Evolutionary conservation across 139 green algal species (phyloP).

Genomic region (Diplosphaera chodatii): DNA sequence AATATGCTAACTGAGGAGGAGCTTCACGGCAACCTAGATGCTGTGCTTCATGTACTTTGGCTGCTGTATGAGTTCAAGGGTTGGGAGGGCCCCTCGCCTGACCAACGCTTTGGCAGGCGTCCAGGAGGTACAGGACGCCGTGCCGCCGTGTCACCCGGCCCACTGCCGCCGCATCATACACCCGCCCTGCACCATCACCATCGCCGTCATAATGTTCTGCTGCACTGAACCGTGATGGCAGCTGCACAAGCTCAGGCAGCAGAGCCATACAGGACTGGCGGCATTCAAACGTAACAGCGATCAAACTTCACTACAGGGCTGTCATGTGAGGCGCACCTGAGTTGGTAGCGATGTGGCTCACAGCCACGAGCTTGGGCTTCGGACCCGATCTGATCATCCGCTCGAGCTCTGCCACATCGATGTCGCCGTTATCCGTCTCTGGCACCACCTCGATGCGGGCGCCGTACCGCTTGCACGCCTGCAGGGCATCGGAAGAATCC

Average conservation of each 20-base stretch:
- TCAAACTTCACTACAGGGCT: no score
- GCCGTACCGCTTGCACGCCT: conserved; percentile 32
- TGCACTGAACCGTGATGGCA: no score
- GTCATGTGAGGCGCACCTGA: conserved; percentile 28
- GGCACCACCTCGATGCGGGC: conserved; percentile 42
- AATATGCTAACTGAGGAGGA: no score
- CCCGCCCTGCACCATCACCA: conserved; percentile 33
- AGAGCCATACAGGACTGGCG: no score
- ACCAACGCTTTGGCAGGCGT: conserved; percentile 64
- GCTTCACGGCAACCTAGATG: no score
- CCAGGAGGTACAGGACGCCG: conserved; percentile 59
- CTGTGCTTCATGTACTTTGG: no score
- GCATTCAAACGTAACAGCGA: no score
- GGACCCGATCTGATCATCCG: conserved; percentile 10
- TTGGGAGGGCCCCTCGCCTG: no score
- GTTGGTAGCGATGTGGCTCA: conserved; percentile 64
- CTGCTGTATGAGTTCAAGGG: no score
- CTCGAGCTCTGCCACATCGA: conserved; percentile 31
- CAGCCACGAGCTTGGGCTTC: conserved; percentile 37
- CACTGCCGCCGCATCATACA: conserved; percentile 36
- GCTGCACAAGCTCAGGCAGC: no score
- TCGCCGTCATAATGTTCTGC: no score
- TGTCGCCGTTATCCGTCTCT: conserved; percentile 39
- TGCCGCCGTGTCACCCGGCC: conserved; percentile 28
- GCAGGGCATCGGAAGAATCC: no score